Percentiles rank a stretch among this genome's conserved stretches.
These are phyloP conservation scores for Trichophyton rubrum DNA, from an alignment of 2,329 filamentous ascomycete genomes.

Conservation along the genomic window DNA sequence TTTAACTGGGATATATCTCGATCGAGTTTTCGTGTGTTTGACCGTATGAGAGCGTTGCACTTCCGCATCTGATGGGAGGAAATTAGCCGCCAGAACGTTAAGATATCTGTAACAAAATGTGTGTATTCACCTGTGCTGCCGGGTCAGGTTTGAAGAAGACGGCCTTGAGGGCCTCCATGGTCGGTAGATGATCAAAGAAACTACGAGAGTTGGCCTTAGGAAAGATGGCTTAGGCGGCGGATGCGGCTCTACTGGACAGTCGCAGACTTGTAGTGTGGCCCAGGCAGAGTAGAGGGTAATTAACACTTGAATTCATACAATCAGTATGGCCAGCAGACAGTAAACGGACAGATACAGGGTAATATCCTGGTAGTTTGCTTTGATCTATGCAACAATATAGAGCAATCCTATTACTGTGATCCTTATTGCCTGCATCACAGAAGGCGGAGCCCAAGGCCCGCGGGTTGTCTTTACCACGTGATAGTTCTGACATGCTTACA, in stretches of 20 bases:
- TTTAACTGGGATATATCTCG: slow-evolving; percentile 76
- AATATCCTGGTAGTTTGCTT: not conserved
- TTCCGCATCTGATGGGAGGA: slow-evolving; percentile 60
- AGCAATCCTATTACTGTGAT: not conserved
- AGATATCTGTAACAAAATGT: slow-evolving; percentile 14
- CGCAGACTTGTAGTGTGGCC: not conserved
- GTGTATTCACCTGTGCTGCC: slow-evolving; percentile 64
- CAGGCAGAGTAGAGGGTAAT: not conserved
- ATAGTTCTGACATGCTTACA: not conserved
- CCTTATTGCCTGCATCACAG: not conserved
- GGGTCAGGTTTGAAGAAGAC: slow-evolving; percentile 90
- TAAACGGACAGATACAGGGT: not conserved
- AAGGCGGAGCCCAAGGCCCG: not conserved
- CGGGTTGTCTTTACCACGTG: not conserved
- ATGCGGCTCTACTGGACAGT: not conserved
- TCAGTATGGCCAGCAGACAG: not conserved
- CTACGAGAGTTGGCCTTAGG: not conserved
- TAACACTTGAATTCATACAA: not conserved
- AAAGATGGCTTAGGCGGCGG: not conserved
- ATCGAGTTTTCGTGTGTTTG: slow-evolving; percentile 86
- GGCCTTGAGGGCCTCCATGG: slow-evolving; percentile 75
- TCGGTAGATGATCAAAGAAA: slow-evolving; percentile 9
- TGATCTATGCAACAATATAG: not conserved
- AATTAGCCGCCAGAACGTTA: slow-evolving; percentile 5
- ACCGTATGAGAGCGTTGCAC: slow-evolving; percentile 80